These are phyloP conservation scores for Pharnaceum exiguum DNA, from an alignment of 148 eudicot species.

Conservation along the genomic window DNA sequence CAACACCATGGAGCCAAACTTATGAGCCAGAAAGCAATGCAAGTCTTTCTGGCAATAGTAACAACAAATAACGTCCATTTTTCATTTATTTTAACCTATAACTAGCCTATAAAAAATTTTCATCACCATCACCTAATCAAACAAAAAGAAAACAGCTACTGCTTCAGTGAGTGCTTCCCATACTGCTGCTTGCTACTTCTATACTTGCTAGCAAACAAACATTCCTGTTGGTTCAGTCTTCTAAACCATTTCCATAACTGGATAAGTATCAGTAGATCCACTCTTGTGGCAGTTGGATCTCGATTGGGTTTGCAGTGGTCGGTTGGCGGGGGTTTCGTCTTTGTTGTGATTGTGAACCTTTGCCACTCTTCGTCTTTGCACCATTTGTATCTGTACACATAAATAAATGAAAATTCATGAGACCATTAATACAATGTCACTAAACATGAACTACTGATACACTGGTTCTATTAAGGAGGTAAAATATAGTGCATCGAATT, in stretches of 20 bases:
- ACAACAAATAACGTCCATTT: background rate
- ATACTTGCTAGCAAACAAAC: background rate
- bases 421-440: background rate
- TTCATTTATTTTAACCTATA: background rate
- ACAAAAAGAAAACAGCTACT: too few relatives aligned
- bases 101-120: background rate
- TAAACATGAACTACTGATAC: too few relatives aligned
- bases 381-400: conserved; percentile 6
- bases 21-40: background rate
- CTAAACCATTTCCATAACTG: background rate
- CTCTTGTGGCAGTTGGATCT: conserved; percentile 23
- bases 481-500: too few relatives aligned
- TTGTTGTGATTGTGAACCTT: conserved; percentile 7
- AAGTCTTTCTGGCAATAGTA: background rate
- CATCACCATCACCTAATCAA: background rate
- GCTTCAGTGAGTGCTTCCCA: too few relatives aligned
- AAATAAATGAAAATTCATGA: background rate
- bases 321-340: background rate
- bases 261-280: conserved; percentile 17
- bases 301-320: background rate
- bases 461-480: too few relatives aligned
- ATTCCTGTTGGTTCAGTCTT: background rate
- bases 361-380: conserved; percentile 12
- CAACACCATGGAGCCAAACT: conserved; percentile 1
- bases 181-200: background rate